Base-by-base conservation (phyloP, 352 stramenopile species). In the Globisporangium abappressorium region DNA sequence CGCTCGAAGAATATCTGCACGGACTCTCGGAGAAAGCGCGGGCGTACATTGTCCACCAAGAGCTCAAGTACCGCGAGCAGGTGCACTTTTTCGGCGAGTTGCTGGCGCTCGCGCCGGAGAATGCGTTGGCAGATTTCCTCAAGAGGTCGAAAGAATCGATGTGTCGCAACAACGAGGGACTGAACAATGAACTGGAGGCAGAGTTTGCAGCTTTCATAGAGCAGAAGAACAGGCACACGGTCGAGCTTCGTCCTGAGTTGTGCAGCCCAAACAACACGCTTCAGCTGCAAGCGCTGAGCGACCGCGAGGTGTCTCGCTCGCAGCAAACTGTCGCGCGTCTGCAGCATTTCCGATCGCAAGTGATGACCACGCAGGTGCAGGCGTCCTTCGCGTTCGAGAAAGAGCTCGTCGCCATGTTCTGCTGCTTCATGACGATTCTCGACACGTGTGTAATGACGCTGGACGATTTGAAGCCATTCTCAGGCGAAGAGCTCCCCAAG, bases 1-100 rank as follows among this genome's bases (percentile, higher is more conserved):
- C 85, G 3, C 70, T 97, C 8, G 81, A 90, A 20, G 75, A 90
- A 46, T 97, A 94, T 64, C 67, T 97, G 12, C 41, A 56, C 20
- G 80, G 71, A 14, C 85, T 87, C 38, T n/a, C 71, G 4, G 75
- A 86, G 20, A 95, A 95, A 70, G 87, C 85, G 33, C 64, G 63
- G 15, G 57, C 66, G 30, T 93, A 90, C 28, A 72, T 88, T 46
- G 51, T 76, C 6, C 78, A 81, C 8, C 82, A 91, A 64, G 77
- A 93, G 69, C 57, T 65, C 6, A 63, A 66, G 30, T 89, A 85
- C 65, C 78, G 89, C 34, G 72, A 87, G 33, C 86, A 91, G 60
- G 74, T 97, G 28, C 64, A 85, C 60, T 68, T 70, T 2, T 83
- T 96, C 43, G 73, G 84, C 2, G 76, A 88, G 56, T 72, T 94